Conservation (phyloP, 1,284 basidiomycete species). For the Mixia osmundae region DNA sequence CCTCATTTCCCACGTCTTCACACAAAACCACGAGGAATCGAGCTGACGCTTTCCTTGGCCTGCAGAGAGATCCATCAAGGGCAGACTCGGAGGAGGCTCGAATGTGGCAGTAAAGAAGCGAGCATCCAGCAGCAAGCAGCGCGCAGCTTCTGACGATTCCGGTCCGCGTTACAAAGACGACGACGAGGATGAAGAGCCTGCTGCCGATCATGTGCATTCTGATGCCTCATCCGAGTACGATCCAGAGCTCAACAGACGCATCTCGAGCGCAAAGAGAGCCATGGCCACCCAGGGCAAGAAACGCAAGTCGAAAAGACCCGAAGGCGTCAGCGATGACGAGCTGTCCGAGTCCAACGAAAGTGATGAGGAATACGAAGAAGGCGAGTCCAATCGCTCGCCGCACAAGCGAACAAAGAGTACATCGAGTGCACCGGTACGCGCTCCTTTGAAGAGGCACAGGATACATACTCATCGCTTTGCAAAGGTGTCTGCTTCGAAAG, state of each 20-base stretch:
- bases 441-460: no score
- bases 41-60: background rate
- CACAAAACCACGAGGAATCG: background rate
- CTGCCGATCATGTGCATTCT: background rate
- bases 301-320: background rate
- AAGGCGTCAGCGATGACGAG: background rate
- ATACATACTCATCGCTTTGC: no score
- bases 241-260: background rate
- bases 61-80: conserved; percentile 2
- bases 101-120: no score
- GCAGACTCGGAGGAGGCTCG: no score
- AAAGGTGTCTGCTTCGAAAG: no score
- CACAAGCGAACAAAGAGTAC: no score
- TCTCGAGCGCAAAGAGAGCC: background rate
- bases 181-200: conserved; percentile 6
- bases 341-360: no score
- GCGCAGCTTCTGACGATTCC: conserved; percentile 11
- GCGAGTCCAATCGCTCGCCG: no score
- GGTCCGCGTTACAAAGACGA: conserved; percentile 2
- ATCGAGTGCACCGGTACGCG: no score
- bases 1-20: background rate
- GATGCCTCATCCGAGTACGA: background rate
- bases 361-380: conserved; percentile 3
- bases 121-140: conserved; percentile 9
- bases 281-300: background rate